Base-by-base conservation (phyloP, 2,329 filamentous ascomycete genomes). In the Incumbomyces delicatus region DNA sequence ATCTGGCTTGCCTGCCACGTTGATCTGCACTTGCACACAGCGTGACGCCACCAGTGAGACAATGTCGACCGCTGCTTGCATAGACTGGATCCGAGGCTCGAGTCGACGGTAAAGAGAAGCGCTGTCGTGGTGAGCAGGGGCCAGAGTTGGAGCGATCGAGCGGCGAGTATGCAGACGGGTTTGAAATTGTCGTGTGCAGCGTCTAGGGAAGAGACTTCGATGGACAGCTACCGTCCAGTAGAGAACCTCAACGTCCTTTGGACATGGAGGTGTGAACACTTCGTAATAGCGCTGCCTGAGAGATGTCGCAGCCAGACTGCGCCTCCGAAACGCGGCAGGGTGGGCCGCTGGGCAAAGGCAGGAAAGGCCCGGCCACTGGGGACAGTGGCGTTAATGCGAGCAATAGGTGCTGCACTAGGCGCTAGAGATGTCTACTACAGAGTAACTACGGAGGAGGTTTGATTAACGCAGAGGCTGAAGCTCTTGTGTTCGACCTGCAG, bases 11-110 rank as follows among this genome's bases (percentile, higher is more conserved):
- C n/a, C 45, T 42, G 31, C 45, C 38, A 47, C 45, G 38, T 47
- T 47, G 45, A 37, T 42, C 38, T 39, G 45, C 45, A 36, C 14
- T 42, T 20, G 30, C 3, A 41, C 20, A 37, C 45, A 37, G 33
- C 33, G 33, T 41, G 32, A 37, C 33, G 42, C 12, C 29, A 29
- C 12, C 42, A 37, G 18, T 45, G 34, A 45, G 31, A 45, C 42
- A 31, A 14, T 14, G 33, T 38, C 31, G 38, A 37, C 42, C 32
- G 42, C 13, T 45, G n/a, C 33, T 37, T 27, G 42, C 34, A 45
- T 33, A 30, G 14, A 17, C 22, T 5, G 22, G 8, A 27, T 27
- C 22, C 22, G 8, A 27, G 22, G 5, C 22, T 27, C 22, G 22
- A 27, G 8, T 27, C 4, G 22, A 27, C 22, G 8, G 22, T 16